Evolutionary conservation across 495 filamentous ascomycete genomes (phyloP).

Genomic region (Paragyromitra xinjiangensis): DNA sequence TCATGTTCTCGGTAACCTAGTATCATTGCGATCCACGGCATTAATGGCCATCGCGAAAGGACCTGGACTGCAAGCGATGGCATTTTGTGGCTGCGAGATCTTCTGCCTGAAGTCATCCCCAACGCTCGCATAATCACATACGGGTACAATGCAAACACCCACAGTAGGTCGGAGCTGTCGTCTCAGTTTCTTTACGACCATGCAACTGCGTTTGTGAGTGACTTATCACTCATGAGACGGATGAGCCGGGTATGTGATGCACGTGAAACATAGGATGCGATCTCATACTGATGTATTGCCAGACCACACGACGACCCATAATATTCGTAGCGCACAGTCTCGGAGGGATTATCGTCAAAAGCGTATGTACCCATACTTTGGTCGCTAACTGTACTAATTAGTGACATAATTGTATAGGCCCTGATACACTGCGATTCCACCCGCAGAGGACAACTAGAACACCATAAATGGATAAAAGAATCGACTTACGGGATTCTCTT

Average conservation of each 20-base stretch:
- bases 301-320: conserved; percentile 41
- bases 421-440: not conserved
- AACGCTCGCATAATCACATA: conserved; percentile 51
- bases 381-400: not conserved
- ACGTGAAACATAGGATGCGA: not conserved
- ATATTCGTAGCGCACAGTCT: conserved; percentile 64
- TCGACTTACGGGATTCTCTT: conserved; percentile 10
- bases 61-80: conserved; percentile 24
- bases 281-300: not conserved
- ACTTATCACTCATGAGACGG: conserved; percentile 22
- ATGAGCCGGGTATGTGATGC: not conserved
- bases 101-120: conserved; percentile 33
- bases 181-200: conserved; percentile 21
- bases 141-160: conserved; percentile 48
- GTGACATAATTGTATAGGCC: not conserved
- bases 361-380: not conserved
- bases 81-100: conserved; percentile 41
- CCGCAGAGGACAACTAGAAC: conserved; percentile 9
- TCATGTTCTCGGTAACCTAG: conserved; percentile 1
- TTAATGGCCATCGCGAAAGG: conserved; percentile 36
- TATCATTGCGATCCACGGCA: conserved; percentile 39
- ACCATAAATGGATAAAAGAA: conserved; percentile 4
- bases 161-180: not conserved
- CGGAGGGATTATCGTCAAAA: conserved; percentile 58
- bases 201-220: conserved; percentile 23